A percentile compares a stretch with the other conserved stretches of the same genome.
phyloP scores from a whole-genome alignment of 2,329 filamentous ascomycete genomes.

The Leptographium flavum region DNA sequence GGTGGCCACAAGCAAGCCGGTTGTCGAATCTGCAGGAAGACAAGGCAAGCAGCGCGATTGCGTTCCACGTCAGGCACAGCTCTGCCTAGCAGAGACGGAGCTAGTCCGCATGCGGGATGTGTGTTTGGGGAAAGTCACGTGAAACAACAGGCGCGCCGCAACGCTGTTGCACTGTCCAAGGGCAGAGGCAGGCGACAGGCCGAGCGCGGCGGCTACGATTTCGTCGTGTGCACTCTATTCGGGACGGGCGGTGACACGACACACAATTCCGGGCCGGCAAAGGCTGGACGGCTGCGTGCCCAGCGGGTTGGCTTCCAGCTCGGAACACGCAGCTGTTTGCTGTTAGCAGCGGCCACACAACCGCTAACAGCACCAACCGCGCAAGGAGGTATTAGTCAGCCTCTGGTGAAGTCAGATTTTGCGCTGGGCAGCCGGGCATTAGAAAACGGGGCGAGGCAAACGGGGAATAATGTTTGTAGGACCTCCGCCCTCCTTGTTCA shows the following conservation, averaged over 20 bases:
- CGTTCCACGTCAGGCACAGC: conserved; percentile 17
- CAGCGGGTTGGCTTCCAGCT: too few relatives aligned
- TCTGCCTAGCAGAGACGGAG: conserved; percentile 18
- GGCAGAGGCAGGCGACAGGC: too few relatives aligned
- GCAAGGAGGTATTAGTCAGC: too few relatives aligned
- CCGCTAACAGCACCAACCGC: too few relatives aligned
- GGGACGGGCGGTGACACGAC: neutral
- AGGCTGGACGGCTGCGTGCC: too few relatives aligned
- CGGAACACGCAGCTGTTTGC: too few relatives aligned
- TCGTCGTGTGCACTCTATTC: neutral
- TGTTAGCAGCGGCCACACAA: too few relatives aligned
- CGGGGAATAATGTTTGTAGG: neutral
- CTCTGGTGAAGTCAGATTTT: neutral
- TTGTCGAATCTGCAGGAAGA: too few relatives aligned
- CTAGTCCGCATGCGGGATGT: neutral
- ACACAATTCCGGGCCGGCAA: neutral
- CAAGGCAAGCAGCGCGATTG: neutral
- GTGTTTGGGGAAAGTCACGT: neutral
- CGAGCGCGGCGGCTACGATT: too few relatives aligned
- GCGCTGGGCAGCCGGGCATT: neutral
- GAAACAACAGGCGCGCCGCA: neutral
- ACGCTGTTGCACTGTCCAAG: too few relatives aligned
- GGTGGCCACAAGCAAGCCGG: too few relatives aligned
- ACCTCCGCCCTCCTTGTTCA: too few relatives aligned
- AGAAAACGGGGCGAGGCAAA: neutral